Evolutionary conservation across 306 rosid species (phyloP).

Genomic region (Trifolium pratense): DNA sequence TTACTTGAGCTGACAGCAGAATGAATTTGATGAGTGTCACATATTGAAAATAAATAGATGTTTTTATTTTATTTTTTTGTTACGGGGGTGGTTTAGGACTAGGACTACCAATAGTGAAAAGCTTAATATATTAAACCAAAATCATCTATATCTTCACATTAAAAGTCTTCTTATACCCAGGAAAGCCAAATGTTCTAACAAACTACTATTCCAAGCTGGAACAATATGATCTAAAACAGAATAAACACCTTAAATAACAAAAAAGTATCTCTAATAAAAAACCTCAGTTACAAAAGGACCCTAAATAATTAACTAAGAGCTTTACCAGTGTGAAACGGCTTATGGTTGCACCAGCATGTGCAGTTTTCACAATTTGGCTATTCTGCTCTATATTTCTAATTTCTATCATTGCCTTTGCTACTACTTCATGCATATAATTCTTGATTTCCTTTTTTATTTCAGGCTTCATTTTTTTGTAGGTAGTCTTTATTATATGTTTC

Average conservation of each 20-base stretch:
- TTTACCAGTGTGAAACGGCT: background rate
- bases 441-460: slow-evolving; percentile 9
- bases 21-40: slow-evolving; percentile 15
- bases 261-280: background rate
- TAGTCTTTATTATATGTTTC: background rate
- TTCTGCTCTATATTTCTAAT: background rate
- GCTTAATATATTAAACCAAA: too few relatives aligned
- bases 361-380: slow-evolving; percentile 10
- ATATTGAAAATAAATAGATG: slow-evolving; percentile 17
- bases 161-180: too few relatives aligned
- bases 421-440: slow-evolving; percentile 2
- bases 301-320: background rate
- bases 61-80: background rate
- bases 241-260: background rate
- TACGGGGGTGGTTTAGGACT: background rate
- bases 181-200: too few relatives aligned
- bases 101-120: background rate
- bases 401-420: slow-evolving; percentile 7
- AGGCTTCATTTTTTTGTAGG: background rate
- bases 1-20: background rate
- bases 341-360: slow-evolving; percentile 5
- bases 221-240: too few relatives aligned
- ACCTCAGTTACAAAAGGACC: background rate
- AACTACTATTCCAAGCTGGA: too few relatives aligned
- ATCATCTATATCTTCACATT: too few relatives aligned